Evolutionary conservation across 805 yeast species (phyloP), one percentile per base, ranked within the genome.

Genomic region (Tetrapisispora arboricola): DNA sequence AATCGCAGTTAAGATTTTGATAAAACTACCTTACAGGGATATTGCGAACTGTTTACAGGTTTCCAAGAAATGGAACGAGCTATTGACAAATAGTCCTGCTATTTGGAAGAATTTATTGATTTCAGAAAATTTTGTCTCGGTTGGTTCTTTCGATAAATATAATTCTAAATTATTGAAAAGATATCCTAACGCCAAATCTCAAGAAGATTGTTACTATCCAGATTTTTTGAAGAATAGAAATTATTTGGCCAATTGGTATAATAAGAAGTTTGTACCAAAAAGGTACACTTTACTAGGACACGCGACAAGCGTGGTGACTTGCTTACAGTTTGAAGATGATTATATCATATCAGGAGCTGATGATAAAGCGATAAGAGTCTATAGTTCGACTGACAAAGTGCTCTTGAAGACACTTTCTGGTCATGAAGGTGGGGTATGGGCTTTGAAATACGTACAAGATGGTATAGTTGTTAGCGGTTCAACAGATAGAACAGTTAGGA

Each of bases 401-500:
- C 66, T 80, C 38, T 53, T 78, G 9, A 66, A 72, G 30, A 77
- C 78, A 4, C 68, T 92, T 32, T 68, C 72, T 31, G 96, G 96
- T 8, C 98, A 90, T 56, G 94, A 83, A 42, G 97, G 97, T 36
- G 98, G 98, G 26, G 98, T 92, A 4, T 92, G 98, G 98, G 97
- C 98, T 1, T 70, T 92, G 58, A 86, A 90, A 61, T 88, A 87
- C 55, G 87, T 84, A 15, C 77, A 80, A 51, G 86, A 86, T 6
- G 62, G 62, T 6, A 55, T 58, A 2, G 69, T 92, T 34, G 95
- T 90, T 1, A 83, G 94, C 45, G 98, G 97, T 0, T 82, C 95
- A 2, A 90, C 96, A 0, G 98, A 92, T 63, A 73, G 96, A 49
- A 80, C 94, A 0, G 94, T 92, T 3, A 73, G 98, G 42, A 78